Evolutionary conservation across 169 alveolate genomes (phyloP).

Genomic region (Babesia ovata): DNA sequence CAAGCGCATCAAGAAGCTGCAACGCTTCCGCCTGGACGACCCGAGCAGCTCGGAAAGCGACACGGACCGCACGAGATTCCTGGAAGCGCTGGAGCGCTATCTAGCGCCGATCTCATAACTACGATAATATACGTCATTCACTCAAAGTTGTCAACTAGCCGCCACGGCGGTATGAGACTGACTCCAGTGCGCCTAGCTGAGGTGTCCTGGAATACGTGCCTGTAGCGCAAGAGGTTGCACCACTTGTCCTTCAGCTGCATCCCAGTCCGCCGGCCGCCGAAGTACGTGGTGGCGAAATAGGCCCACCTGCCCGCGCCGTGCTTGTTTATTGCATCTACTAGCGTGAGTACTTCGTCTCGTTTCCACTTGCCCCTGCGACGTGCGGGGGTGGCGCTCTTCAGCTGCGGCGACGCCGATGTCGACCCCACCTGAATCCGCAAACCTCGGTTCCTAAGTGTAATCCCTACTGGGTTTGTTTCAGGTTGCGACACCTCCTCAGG

Average conservation of each 20-base stretch:
- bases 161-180: not conserved
- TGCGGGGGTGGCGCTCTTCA: not conserved
- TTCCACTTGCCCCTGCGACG: conserved; percentile 35
- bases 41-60: conserved; percentile 7
- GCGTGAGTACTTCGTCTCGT: conserved; percentile 30
- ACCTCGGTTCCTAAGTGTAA: too few relatives aligned
- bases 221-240: conserved; percentile 54
- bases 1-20: conserved; percentile 26
- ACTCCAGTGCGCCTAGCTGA: not conserved
- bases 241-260: conserved; percentile 68
- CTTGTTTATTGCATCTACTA: conserved; percentile 51
- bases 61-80: conserved; percentile 27
- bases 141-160: conserved; percentile 12
- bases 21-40: conserved; percentile 16
- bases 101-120: not conserved
- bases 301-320: conserved; percentile 65
- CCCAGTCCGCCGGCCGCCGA: conserved; percentile 46
- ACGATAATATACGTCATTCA: not conserved
- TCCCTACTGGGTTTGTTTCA: too few relatives aligned
- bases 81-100: conserved; percentile 56
- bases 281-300: conserved; percentile 35
- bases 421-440: not conserved
- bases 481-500: too few relatives aligned
- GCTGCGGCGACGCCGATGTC: not conserved
- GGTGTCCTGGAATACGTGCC: conserved; percentile 35